phyloP scores from a whole-genome alignment of 768 basidiomycete species.

The Pulveroboletus sp. region DNA sequence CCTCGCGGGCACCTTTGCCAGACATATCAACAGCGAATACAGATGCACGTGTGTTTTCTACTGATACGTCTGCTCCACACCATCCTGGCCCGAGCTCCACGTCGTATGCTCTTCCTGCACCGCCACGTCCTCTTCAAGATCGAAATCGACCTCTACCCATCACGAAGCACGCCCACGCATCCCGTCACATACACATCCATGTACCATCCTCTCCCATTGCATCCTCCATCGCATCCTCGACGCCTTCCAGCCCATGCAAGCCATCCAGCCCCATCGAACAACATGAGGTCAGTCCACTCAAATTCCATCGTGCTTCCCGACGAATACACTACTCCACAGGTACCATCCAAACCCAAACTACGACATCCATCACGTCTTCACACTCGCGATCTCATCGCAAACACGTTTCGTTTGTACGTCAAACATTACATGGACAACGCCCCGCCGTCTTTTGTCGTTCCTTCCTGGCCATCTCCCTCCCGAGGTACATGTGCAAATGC shows the following conservation, averaged over 20 bases:
- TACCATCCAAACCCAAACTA: slow-evolving; percentile 41
- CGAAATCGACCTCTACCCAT: slow-evolving; percentile 2
- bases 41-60: slow-evolving; percentile 11
- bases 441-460: slow-evolving; percentile 6
- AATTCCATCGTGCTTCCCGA: background rate
- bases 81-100: background rate
- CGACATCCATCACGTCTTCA: slow-evolving; percentile 73
- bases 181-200: slow-evolving; percentile 1
- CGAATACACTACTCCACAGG: background rate
- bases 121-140: slow-evolving; percentile 13
- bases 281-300: slow-evolving; percentile 5
- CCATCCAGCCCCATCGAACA: slow-evolving; percentile 21
- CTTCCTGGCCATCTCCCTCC: background rate
- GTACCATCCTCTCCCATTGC: slow-evolving; percentile 20
- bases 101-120: slow-evolving; percentile 10
- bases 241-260: slow-evolving; percentile 30
- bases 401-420: slow-evolving; percentile 72
- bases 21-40: background rate
- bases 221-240: slow-evolving; percentile 25
- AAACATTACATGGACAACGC: slow-evolving; percentile 78
- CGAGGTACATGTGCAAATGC: slow-evolving; percentile 2
- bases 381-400: slow-evolving; percentile 63
- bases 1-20: slow-evolving; percentile 1
- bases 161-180: background rate
- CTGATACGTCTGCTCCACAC: slow-evolving; percentile 7